Percentiles rank a stretch among this genome's conserved stretches.
phyloP scores from a whole-genome alignment of 768 basidiomycete species.

The Termitomyces sp. region DNA sequence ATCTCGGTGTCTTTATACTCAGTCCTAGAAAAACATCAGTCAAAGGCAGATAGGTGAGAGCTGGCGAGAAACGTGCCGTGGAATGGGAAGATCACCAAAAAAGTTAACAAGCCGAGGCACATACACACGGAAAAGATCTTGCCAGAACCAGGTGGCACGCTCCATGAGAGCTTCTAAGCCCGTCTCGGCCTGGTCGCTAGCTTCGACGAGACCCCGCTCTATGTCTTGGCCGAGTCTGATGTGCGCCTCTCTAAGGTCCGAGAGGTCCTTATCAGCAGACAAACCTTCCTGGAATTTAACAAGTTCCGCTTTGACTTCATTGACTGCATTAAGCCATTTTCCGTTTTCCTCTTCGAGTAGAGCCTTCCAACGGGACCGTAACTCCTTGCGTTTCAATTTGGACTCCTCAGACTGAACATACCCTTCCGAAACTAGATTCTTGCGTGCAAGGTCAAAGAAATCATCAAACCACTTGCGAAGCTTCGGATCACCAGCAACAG shows the following conservation, averaged over 20 bases:
- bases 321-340: constrained; percentile 51
- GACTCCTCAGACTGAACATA: constrained; percentile 50
- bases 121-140: constrained; percentile 79
- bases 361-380: constrained; percentile 46
- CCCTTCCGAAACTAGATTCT: constrained; percentile 42
- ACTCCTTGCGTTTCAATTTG: constrained; percentile 32
- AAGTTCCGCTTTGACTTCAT: constrained; percentile 39
- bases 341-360: constrained; percentile 41
- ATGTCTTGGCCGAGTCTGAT: constrained; percentile 41
- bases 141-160: constrained; percentile 71
- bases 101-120: constrained; percentile 50
- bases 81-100: constrained; percentile 63
- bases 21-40: constrained; percentile 35
- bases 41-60: neutral
- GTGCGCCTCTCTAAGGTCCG: constrained; percentile 42
- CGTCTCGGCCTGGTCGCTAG: constrained; percentile 30
- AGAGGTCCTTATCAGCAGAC: constrained; percentile 44
- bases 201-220: constrained; percentile 34
- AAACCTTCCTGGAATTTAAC: constrained; percentile 40
- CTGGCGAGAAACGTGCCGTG: constrained; percentile 37
- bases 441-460: constrained; percentile 41
- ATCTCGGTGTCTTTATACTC: constrained; percentile 66
- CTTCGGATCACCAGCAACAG: constrained; percentile 48
- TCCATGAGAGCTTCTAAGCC: constrained; percentile 52
- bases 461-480: constrained; percentile 53